Base-by-base conservation (phyloP, 225 moss, liverwort and hornwort genomes). In the Polytrichum formosum region DNA sequence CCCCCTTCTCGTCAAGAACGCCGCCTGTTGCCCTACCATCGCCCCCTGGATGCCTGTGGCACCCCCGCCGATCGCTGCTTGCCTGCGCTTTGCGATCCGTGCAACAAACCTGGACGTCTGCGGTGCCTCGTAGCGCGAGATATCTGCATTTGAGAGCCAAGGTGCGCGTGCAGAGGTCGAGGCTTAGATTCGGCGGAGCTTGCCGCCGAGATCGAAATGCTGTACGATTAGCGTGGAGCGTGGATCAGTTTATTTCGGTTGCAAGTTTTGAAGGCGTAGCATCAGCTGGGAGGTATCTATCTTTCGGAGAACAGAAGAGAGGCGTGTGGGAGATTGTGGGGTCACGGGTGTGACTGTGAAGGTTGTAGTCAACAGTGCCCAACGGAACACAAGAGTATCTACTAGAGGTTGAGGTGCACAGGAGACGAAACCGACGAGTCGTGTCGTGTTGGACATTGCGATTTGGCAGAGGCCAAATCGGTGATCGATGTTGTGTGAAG, bases 401-500 rank as follows among this genome's bases (percentile, higher is more conserved):
- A 8, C 35, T 35, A 35, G 35, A 35, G 35, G 35, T 35, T 35
- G 35, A 35, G 35, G 35, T 35, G 35, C 35, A 35, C 35, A 35
- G 35, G 2, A 35, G 9, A 35, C 9, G 35, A 35, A 35, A 35
- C 9, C 0, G 8, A 35, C 2, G 35, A 35, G 35, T 9, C 9
- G 35, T 35, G 35, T 35, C 9, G 35, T 35, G 35, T 9, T 0
- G 20, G 56, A n/a, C 20, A 56, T 7, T 56, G 7, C 19, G 56
- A 7, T 56, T 55, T 7, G 56, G 21, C 21, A 56, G 56, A 56
- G 56, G 5, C 7, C 6, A 7, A 19, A 56, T 35, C 56, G 56
- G 70, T 60, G 70, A 35, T 70, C 35, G 67, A 67, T 67, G 37
- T 23, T 67, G 46, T 35, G 35, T 35, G 67, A 67, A 67, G 67